phyloP scores from a whole-genome alignment of 2,329 filamentous ascomycete genomes.

The Fusarium marasasianum region DNA sequence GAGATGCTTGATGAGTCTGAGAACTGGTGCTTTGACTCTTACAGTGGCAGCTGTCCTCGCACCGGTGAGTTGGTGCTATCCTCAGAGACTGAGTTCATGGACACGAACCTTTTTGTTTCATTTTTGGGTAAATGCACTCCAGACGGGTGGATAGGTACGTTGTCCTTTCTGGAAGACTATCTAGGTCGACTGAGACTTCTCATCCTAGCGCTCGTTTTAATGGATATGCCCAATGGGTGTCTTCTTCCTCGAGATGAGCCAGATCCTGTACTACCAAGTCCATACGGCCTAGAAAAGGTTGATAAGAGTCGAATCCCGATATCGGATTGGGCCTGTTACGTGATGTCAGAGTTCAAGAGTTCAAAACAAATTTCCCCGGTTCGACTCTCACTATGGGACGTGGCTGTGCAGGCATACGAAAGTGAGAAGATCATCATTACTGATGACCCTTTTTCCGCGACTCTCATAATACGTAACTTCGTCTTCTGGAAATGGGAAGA shows the following conservation, averaged over 20 bases:
- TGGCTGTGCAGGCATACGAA: neutral
- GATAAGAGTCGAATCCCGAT: neutral
- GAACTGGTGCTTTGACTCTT: neutral
- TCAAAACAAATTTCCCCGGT: neutral
- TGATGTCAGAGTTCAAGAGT: neutral
- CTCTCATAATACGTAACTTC: neutral
- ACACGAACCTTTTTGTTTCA: neutral
- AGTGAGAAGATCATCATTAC: neutral
- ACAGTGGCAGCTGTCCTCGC: neutral
- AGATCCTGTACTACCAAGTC: neutral
- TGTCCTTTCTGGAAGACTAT: fast-evolving
- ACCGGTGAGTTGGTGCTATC: fast-evolving
- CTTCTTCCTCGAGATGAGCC: neutral
- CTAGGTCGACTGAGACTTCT: fast-evolving
- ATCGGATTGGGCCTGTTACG: neutral
- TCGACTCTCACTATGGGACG: neutral
- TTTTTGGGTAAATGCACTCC: neutral
- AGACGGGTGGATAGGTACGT: neutral
- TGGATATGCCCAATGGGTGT: neutral
- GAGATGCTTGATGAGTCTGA: neutral
- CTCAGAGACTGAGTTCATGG: fast-evolving
- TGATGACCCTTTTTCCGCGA: neutral
- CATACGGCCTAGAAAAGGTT: neutral
- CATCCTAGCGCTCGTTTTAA: neutral
- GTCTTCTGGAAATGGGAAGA: neutral